Base-by-base conservation (phyloP, 192 early-diverging fungal species). In the Funneliformis mosseae region DNA sequence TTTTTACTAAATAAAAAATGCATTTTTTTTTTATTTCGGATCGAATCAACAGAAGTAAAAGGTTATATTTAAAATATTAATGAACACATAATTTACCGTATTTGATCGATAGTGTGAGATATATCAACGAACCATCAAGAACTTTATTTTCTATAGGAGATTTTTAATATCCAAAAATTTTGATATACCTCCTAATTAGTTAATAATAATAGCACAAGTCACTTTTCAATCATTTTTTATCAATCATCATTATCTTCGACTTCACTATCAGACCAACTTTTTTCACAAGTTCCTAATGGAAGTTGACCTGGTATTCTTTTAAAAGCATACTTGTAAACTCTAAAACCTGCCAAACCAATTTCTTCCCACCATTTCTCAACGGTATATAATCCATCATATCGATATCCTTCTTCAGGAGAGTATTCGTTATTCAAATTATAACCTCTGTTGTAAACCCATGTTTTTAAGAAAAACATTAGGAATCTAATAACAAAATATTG, bases 341-440 rank as follows among this genome's bases (percentile, higher is more conserved):
- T 21, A 63, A 42, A 76, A 3, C 74, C 74, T 18, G 27, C 21
- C 16, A 61, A 11, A 5, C 74, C 74, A n/a, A 25, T 76, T 39
- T 61, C 38, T 11, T 76, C 74, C 74, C 74, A 76, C 50, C 74
- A 76, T 41, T 61, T 76, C 41, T 61, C 74, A 46, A 76, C 74
- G 4, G 7, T 46, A 61, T 76, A 76, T 28, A 76, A 38, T n/a
- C 74, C 74, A 62, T 76, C 74, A 61, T 76, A 76, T 6, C 74
- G 50, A 76, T 76, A 76, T 18, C 68, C 74, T 38, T 46, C 45
- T 76, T 23, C n/a, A 4, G 74, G 74, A 5, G 74, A 59, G 62
- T 60, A 76, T 55, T 55, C 50, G 21, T 46, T 59, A 42, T 62
- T 5, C 38, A 76, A 33, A 21, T 61, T 16, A n/a, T 62, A 63